Percentiles rank a stretch among this genome's conserved stretches.
These are phyloP conservation scores for Cicer bijugum DNA, from an alignment of 306 rosid genomes.

Conservation along the genomic window DNA sequence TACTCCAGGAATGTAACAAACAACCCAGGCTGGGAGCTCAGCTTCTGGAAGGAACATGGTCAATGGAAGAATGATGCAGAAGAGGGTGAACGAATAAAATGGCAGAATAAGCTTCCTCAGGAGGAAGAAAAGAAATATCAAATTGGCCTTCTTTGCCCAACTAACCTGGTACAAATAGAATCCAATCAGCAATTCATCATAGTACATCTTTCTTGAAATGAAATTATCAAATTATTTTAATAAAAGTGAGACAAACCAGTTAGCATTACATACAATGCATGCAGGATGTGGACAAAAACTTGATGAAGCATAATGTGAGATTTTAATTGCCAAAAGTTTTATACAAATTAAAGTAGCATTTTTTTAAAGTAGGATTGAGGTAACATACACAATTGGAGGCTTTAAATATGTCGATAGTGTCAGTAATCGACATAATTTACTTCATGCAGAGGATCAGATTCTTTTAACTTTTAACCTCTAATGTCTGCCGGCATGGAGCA, in stretches of 20 bases:
- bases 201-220: conserved; percentile 37
- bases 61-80: conserved; percentile 96
- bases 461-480: not conserved
- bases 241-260: conserved; percentile 29
- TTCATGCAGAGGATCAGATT: conserved; percentile 13
- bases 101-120: conserved; percentile 94
- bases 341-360: conserved; percentile 18
- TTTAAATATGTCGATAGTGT: not conserved
- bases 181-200: conserved; percentile 22
- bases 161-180: conserved; percentile 68
- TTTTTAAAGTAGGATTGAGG: conserved; percentile 10
- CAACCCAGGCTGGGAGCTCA: conserved; percentile 94
- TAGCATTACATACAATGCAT: conserved; percentile 16
- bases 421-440: conserved; percentile 37
- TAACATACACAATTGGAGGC: not conserved
- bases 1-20: conserved; percentile 92
- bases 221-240: conserved; percentile 39
- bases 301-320: not conserved
- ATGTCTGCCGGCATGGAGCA: not conserved
- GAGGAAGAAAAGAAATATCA: conserved; percentile 94
- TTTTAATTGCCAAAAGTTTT: conserved; percentile 9
- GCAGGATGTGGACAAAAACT: not conserved
- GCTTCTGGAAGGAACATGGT: conserved; percentile 99
- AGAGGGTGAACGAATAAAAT: conserved; percentile 94
- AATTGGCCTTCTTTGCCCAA: conserved; percentile 76